Base-by-base conservation (phyloP, 1,139 yeast species). In the Candida neerlandica region DNA sequence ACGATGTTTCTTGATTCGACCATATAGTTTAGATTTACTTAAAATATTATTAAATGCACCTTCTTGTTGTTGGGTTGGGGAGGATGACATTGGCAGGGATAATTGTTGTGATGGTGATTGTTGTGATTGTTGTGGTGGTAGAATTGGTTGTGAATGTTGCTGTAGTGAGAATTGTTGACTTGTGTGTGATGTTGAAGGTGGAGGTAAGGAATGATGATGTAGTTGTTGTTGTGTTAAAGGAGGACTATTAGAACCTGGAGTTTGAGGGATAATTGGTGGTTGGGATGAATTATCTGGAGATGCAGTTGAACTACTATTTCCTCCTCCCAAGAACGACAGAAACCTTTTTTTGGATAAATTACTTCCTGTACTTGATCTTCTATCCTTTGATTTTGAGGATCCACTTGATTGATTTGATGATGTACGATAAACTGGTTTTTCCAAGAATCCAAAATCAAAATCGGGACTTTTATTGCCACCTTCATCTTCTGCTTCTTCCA, bases 1-100 rank as follows among this genome's bases (percentile, higher is more conserved):
- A 12, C 80, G 63, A 50, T 70, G 63, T 52, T 71, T 73, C 54
- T 69, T 74, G 26, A 75, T 58, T 51, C 71, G 66, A 54, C 66
- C 69, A 55, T 75, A 75, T 27, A 75, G 57, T 52, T 65, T 64
- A 5, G 77, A 68, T 51, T 75, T 75, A 14, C 73, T 63, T 21
- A 74, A 62, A 12, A 75, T 53, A n/a, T 63, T 58, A 53, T 69
- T 71, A 11, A 70, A 51, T 0, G 64, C 51, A 60, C 65, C 46
- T 59, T 63, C 48, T 59, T n/a, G 34, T 27, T 38, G 45, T 38
- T 30, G 14, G 23, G 33, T 18, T 15, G 46, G 47, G 4, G 43
- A 23, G n/a, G 46, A 38, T 3, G 46, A 23, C 27, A 23, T 23
- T 18, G 15, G 44, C 14, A 4, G 40, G 5, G 23, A 11, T 7